Conservation (phyloP, 1,139 yeast genomes). For the Pichia sp. region DNA sequence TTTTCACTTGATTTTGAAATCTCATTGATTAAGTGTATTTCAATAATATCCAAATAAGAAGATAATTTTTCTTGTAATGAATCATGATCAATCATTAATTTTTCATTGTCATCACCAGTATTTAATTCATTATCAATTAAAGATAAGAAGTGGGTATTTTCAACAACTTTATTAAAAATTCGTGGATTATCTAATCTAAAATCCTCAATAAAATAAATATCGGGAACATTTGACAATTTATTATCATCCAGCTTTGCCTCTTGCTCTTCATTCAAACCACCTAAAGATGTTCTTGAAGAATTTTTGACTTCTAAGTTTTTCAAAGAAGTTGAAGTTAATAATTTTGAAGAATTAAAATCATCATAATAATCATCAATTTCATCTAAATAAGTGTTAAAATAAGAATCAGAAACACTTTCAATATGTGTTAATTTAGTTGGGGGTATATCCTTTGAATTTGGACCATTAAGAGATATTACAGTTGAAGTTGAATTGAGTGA, state of each 20-base stretch:
- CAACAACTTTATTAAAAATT: conserved; percentile 67
- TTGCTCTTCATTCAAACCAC: conserved; percentile 17
- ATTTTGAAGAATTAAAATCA: conserved; percentile 43
- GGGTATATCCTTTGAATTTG: conserved; percentile 80
- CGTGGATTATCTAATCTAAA: conserved; percentile 88
- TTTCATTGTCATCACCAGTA: conserved; percentile 14
- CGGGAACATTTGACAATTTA: conserved; percentile 47
- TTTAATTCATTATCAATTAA: conserved; percentile 22
- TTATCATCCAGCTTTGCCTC: conserved; percentile 22
- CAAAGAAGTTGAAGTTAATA: conserved; percentile 44
- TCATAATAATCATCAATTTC: conserved; percentile 50
- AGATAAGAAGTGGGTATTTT: conserved; percentile 35
- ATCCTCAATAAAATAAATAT: conserved; percentile 56
- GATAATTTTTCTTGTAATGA: conserved; percentile 76
- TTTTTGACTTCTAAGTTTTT: conserved; percentile 19
- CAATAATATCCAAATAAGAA: conserved; percentile 79
- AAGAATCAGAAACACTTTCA: conserved; percentile 42
- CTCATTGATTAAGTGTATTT: conserved; percentile 70
- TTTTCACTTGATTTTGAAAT: conserved; percentile 79
- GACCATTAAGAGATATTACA: conserved; percentile 48
- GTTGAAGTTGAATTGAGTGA: conserved; percentile 28
- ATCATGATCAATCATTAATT: conserved; percentile 39
- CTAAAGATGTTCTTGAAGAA: background rate
- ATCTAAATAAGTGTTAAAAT: conserved; percentile 43
- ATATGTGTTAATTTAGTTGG: conserved; percentile 65